phyloP scores from a whole-genome alignment of 106 monocot genomes.

The Gastrodia elata region DNA sequence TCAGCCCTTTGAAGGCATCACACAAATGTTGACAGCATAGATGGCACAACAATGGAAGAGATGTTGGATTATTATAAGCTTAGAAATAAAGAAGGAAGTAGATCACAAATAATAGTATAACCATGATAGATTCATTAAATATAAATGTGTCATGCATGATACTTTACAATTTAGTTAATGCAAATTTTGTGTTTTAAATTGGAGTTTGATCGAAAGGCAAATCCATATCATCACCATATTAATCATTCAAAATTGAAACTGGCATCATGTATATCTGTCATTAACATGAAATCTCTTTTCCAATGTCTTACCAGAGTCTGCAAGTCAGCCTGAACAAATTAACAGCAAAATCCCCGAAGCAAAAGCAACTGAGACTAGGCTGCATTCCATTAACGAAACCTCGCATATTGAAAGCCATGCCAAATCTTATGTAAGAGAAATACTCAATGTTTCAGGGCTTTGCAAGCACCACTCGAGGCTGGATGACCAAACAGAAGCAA shows the following conservation, averaged over 20 bases:
- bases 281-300: background rate
- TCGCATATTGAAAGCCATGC: conserved; percentile 17
- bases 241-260: background rate
- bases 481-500: conserved; percentile 29
- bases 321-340: conserved; percentile 8
- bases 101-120: no score
- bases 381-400: conserved; percentile 7
- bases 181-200: no score
- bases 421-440: conserved; percentile 38
- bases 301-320: conserved; percentile 13
- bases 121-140: no score
- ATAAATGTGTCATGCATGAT: no score
- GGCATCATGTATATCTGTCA: background rate
- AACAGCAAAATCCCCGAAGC: conserved; percentile 13
- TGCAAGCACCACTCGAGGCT: conserved; percentile 22
- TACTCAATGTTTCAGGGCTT: conserved; percentile 42
- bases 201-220: no score
- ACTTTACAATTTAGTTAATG: no score
- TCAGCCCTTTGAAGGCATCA: no score
- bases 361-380: conserved; percentile 8
- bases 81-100: no score
- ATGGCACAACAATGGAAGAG: no score
- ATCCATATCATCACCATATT: background rate
- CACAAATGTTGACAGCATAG: no score
- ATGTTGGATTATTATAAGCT: no score